Evolutionary conservation across 371 early-diverging fungal genomes (phyloP).

Genomic region (Dichotomocladium elegans): DNA sequence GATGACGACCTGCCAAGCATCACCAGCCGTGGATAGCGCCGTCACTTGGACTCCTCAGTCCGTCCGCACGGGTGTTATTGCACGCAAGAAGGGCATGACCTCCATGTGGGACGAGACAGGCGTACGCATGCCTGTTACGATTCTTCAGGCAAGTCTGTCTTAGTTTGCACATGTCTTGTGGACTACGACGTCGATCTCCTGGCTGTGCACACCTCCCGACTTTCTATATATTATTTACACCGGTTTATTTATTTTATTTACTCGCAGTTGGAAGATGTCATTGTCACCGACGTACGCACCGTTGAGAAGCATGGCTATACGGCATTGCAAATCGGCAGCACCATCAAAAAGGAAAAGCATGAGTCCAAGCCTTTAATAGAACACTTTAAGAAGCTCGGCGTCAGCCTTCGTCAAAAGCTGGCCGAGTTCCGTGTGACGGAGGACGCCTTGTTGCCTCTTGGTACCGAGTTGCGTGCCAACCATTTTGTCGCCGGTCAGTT

Average conservation of each 20-base stretch:
- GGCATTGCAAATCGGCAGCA: slow-evolving; percentile 80
- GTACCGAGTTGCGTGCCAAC: slow-evolving; percentile 71
- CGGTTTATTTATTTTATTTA: background rate
- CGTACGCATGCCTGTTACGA: slow-evolving; percentile 86
- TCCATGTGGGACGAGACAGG: slow-evolving; percentile 94
- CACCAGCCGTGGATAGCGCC: slow-evolving; percentile 4
- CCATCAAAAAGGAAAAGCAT: slow-evolving; percentile 58
- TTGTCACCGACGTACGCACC: slow-evolving; percentile 67
- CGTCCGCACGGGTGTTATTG: slow-evolving; percentile 78
- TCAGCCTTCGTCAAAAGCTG: slow-evolving; percentile 73
- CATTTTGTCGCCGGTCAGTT: slow-evolving; percentile 95
- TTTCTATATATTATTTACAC: no score
- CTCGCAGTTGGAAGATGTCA: slow-evolving; percentile 62
- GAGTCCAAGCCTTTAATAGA: slow-evolving; percentile 66
- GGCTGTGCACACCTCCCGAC: no score
- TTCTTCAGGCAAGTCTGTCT: slow-evolving; percentile 75
- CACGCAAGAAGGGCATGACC: slow-evolving; percentile 92
- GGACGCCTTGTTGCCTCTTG: slow-evolving; percentile 84
- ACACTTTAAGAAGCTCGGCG: slow-evolving; percentile 71
- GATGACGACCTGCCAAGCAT: slow-evolving; percentile 17
- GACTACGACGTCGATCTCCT: no score
- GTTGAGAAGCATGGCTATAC: slow-evolving; percentile 62
- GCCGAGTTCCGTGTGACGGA: slow-evolving; percentile 82
- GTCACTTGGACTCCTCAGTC: slow-evolving; percentile 39
- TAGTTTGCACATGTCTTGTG: background rate